Conservation (phyloP, 805 yeast species). For the Wickerhamiella allomyrinae region DNA sequence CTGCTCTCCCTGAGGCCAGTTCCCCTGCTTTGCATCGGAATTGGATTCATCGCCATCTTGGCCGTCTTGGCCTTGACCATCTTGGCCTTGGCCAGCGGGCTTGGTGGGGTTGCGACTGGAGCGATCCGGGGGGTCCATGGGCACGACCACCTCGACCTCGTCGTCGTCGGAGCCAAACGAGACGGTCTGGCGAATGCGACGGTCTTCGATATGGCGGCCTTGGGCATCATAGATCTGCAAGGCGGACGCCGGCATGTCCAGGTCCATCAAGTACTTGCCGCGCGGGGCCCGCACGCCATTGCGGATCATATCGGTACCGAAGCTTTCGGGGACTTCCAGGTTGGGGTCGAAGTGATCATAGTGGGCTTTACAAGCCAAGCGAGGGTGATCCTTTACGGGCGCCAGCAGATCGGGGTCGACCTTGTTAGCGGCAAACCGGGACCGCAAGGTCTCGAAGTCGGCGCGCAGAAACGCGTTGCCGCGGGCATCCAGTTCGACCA, state of each 20-base stretch:
- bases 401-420: background rate
- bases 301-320: slow-evolving; percentile 23
- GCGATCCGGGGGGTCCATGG: background rate
- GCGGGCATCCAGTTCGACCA: slow-evolving; percentile 39
- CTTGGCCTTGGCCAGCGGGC: too few relatives aligned
- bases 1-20: background rate
- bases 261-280: slow-evolving; percentile 16
- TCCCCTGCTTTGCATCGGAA: too few relatives aligned
- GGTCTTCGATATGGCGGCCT: slow-evolving; percentile 14
- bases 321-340: slow-evolving; percentile 21
- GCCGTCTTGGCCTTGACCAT: too few relatives aligned
- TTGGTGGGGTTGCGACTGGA: too few relatives aligned
- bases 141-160: background rate
- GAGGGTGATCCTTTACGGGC: background rate
- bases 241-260: slow-evolving; percentile 12
- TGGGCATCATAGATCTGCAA: slow-evolving; percentile 15
- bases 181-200: slow-evolving; percentile 1
- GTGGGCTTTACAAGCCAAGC: slow-evolving; percentile 4
- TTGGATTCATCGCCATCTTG: too few relatives aligned
- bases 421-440: slow-evolving; percentile 5
- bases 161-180: background rate
- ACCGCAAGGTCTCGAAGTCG: slow-evolving; percentile 40
- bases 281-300: slow-evolving; percentile 22
- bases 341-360: slow-evolving; percentile 11
- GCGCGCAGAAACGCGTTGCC: slow-evolving; percentile 31